These are phyloP conservation scores for Tripterygium wilfordii DNA, from an alignment of 177 flowering plant genomes.

Conservation along the genomic window DNA sequence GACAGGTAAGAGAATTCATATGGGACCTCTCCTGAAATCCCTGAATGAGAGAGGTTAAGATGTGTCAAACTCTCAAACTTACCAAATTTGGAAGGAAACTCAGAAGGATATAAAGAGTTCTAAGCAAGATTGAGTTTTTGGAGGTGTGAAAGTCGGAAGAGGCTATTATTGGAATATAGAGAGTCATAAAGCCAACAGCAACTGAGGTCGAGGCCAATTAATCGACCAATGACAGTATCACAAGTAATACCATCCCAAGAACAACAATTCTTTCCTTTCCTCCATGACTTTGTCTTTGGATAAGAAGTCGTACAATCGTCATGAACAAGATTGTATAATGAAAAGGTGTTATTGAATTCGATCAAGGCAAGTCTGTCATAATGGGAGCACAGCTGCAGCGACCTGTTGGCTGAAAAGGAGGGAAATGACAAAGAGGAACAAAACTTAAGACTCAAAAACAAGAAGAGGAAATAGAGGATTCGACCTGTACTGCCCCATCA, in stretches of 20 bases:
- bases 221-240: neutral
- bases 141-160: constrained; percentile 2
- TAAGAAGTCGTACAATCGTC: no score
- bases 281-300: no score
- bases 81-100: constrained; percentile 1
- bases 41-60: constrained; percentile 10
- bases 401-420: no score
- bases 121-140: constrained; percentile 7
- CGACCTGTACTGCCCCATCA: no score
- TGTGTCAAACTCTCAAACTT: neutral
- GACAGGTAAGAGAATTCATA: constrained; percentile 1
- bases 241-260: constrained; percentile 12
- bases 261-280: no score
- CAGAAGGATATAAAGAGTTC: constrained; percentile 1
- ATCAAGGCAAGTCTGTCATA: no score
- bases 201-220: constrained; percentile 9
- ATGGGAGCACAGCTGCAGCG: no score
- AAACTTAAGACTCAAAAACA: no score
- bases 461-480: no score
- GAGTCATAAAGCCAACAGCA: neutral
- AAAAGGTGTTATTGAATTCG: no score
- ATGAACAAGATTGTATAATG: no score
- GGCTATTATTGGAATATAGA: constrained; percentile 2
- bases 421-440: no score
- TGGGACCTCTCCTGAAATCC: constrained; percentile 11